phyloP scores from a whole-genome alignment of 805 yeast genomes.

The Candida adriatica region DNA sequence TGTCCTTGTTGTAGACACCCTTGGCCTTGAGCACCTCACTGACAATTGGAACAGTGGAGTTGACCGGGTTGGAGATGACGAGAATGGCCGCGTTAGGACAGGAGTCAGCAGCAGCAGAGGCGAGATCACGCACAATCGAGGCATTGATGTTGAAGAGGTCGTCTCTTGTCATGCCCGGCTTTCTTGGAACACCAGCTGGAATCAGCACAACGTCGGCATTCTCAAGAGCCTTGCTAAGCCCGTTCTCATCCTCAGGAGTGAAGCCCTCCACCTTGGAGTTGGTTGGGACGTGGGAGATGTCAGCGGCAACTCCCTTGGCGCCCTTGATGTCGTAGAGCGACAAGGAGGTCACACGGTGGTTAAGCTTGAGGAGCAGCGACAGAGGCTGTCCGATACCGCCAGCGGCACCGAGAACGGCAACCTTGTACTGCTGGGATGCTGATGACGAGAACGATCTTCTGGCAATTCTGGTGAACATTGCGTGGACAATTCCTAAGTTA shows the following conservation, averaged over 20 bases:
- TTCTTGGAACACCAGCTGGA: constrained; percentile 98
- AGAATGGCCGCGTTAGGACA: constrained; percentile 80
- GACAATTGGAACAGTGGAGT: constrained; percentile 95
- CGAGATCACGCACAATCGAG: constrained; percentile 88
- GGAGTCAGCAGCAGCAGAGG: constrained; percentile 73
- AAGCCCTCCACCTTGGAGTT: constrained; percentile 83
- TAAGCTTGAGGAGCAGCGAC: constrained; percentile 76
- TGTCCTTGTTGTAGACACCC: constrained; percentile 88
- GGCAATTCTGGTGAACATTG: constrained; percentile 52
- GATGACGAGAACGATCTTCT: constrained; percentile 63
- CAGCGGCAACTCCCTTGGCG: constrained; percentile 97
- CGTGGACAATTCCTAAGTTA: too few relatives aligned
- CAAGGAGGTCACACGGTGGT: constrained; percentile 81
- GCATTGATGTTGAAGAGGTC: constrained; percentile 96
- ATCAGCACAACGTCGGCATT: constrained; percentile 73
- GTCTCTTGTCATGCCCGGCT: constrained; percentile 99
- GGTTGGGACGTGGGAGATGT: constrained; percentile 89
- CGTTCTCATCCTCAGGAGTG: constrained; percentile 74
- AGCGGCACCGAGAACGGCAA: constrained; percentile 74
- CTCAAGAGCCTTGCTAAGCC: constrained; percentile 65
- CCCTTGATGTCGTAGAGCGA: constrained; percentile 85
- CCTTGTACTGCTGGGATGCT: constrained; percentile 64
- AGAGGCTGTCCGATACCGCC: constrained; percentile 96
- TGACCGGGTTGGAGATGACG: constrained; percentile 91
- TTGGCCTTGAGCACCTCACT: constrained; percentile 83